Base-by-base conservation (phyloP, 208 protist genomes). In the Acanthamoeba lenticulata region DNA sequence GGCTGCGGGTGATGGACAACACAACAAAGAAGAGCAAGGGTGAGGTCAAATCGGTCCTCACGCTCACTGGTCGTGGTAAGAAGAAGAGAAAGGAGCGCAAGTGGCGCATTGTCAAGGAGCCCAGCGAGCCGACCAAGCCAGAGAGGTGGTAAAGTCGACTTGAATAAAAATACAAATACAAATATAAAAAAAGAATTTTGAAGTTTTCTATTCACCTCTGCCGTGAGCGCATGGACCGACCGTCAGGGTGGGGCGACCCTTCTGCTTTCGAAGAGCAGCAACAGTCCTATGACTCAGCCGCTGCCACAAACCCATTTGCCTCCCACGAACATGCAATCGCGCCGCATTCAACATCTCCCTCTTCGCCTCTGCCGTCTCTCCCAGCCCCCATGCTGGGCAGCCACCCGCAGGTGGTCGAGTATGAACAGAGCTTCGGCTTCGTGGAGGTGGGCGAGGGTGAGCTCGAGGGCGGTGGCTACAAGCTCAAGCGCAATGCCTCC, bases 351-450 rank as follows among this genome's bases (percentile, higher is more conserved):
- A n/a, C n/a, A n/a, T n/a, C n/a, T n/a, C n/a, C n/a, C n/a, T n/a
- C n/a, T n/a, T n/a, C n/a, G n/a, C n/a, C n/a, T n/a, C n/a, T n/a
- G n/a, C n/a, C n/a, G n/a, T n/a, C n/a, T n/a, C n/a, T n/a, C n/a
- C n/a, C n/a, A n/a, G n/a, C n/a, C n/a, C n/a, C n/a, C n/a, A n/a
- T n/a, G n/a, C n/a, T 44, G 40, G 72, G 72, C 72, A 49, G 34
- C 29, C 40, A 49, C 24, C 40, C 42, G 21, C 72, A 83, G 72
- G 72, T 83, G 13, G 72, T 83, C 21, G 72, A 83, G 72, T 83
- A 83, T n/a, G 72, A 49, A n/a, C 72, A 83, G 72, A 83, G 72
- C 72, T 83, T 83, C 72, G 72, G 72, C 40, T 83, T 83, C 29
- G 72, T 83, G 9, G 72, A 83, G 40, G 72, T 83, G 40, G 72